These are phyloP conservation scores for Aspergillus leporis DNA, from an alignment of 495 filamentous ascomycete species.

Conservation along the genomic window DNA sequence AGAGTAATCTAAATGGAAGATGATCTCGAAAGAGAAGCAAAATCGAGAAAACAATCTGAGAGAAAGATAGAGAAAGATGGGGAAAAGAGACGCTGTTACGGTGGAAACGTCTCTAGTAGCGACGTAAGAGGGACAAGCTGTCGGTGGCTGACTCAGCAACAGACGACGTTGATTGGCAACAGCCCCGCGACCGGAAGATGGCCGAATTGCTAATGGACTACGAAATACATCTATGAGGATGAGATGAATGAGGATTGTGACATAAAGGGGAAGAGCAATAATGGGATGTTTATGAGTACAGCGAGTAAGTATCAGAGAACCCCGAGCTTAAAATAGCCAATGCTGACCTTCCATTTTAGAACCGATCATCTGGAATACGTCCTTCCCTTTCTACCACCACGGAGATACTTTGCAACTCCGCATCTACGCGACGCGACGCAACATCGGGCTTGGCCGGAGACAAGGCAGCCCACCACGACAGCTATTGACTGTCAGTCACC, in stretches of 20 bases:
- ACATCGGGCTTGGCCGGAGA: not conserved
- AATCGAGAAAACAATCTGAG: not conserved
- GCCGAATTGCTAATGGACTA: not conserved
- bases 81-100: slow-evolving; percentile 18
- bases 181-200: slow-evolving; percentile 13
- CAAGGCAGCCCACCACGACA: not conserved
- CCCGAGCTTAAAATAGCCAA: not conserved
- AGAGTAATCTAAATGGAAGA: slow-evolving; percentile 17
- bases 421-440: slow-evolving; percentile 2
- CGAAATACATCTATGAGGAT: not conserved
- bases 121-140: slow-evolving; percentile 44
- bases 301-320: not conserved
- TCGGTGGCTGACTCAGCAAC: slow-evolving; percentile 16
- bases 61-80: slow-evolving; percentile 20
- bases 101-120: slow-evolving; percentile 16
- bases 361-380: not conserved
- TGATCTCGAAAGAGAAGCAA: not conserved
- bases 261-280: not conserved
- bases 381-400: not conserved
- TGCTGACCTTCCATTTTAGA: not conserved
- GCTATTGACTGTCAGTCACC: not conserved
- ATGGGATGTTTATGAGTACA: not conserved
- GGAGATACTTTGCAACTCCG: not conserved
- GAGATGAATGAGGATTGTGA: not conserved
- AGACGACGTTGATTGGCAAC: slow-evolving; percentile 14